A percentile compares a stretch with the other conserved stretches of the same genome.
Conservation (phyloP, 176 grass and related monocot genomes). For the Dendrocalamus sinicus region DNA sequence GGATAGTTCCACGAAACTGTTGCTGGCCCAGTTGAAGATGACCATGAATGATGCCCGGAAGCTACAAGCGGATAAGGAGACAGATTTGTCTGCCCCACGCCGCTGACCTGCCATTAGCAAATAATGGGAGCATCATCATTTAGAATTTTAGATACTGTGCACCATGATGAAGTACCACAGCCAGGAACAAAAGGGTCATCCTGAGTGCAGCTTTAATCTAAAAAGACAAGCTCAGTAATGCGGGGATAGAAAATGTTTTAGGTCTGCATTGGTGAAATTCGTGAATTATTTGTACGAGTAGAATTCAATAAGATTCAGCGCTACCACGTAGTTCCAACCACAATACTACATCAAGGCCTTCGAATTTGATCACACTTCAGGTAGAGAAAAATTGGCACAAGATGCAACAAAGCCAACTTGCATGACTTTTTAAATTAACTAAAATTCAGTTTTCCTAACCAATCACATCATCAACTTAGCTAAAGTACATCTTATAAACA, state of each 20-base stretch:
- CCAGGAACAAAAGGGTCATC: constrained; percentile 2
- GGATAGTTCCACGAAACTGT: constrained; percentile 62
- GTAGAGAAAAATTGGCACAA: neutral
- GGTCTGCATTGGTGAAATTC: neutral
- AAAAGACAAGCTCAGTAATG: neutral
- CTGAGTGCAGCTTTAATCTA: neutral
- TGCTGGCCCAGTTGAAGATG: constrained; percentile 49
- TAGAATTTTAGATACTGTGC: neutral
- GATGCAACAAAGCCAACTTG: neutral
- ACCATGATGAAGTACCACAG: constrained; percentile 2
- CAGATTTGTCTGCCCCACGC: constrained; percentile 57
- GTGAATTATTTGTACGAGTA: neutral
- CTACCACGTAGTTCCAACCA: neutral
- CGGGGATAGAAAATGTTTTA: neutral
- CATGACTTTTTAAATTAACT: neutral
- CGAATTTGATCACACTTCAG: neutral
- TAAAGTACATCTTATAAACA: neutral
- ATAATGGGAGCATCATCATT: constrained; percentile 2
- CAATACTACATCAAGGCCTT: neutral
- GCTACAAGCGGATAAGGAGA: constrained; percentile 59
- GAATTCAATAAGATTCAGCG: constrained; percentile 9
- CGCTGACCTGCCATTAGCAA: constrained; percentile 55
- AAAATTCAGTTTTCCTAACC: neutral
- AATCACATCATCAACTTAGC: neutral
- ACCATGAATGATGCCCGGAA: constrained; percentile 63